Evolutionary conservation across 345 rosid species (phyloP).

Genomic region (Barbarea vulgaris): DNA sequence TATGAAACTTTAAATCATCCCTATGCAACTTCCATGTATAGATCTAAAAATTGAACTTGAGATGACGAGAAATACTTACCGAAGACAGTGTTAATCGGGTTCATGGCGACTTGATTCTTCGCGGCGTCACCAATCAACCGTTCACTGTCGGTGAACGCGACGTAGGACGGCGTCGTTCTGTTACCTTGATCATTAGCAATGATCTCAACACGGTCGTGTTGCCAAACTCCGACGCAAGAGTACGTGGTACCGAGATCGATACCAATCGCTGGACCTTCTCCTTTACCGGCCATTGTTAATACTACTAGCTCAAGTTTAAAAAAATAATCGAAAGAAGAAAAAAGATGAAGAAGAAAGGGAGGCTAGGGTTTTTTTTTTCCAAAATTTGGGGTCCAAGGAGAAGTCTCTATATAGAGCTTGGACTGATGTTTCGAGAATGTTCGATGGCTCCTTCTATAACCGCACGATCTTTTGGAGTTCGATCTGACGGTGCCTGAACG

Average conservation of each 20-base stretch:
- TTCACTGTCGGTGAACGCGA: conserved; percentile 56
- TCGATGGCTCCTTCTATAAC: neutral
- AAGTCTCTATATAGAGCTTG: conserved; percentile 13
- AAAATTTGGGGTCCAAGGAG: neutral
- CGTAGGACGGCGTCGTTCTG: conserved; percentile 59
- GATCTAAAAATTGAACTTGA: conserved; percentile 11
- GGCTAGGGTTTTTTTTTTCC: conserved; percentile 15
- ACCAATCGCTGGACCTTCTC: conserved; percentile 67
- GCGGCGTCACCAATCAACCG: conserved; percentile 68
- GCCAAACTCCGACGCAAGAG: conserved; percentile 68
- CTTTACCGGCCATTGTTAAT: conserved; percentile 52
- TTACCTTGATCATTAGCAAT: conserved; percentile 66
- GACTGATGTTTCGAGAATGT: conserved; percentile 20
- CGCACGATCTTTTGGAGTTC: conserved; percentile 9
- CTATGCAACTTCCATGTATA: neutral
- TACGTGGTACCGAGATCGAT: conserved; percentile 67
- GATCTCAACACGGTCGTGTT: conserved; percentile 65
- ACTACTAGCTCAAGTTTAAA: neutral
- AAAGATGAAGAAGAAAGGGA: neutral
- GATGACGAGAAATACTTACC: conserved; percentile 39
- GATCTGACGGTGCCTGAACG: conserved; percentile 25
- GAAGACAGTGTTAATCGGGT: conserved; percentile 62
- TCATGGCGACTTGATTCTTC: conserved; percentile 70
- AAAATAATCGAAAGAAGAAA: neutral
- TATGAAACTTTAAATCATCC: neutral